phyloP scores from a whole-genome alignment of 441 rosid genomes.

The Adansonia grandidieri region DNA sequence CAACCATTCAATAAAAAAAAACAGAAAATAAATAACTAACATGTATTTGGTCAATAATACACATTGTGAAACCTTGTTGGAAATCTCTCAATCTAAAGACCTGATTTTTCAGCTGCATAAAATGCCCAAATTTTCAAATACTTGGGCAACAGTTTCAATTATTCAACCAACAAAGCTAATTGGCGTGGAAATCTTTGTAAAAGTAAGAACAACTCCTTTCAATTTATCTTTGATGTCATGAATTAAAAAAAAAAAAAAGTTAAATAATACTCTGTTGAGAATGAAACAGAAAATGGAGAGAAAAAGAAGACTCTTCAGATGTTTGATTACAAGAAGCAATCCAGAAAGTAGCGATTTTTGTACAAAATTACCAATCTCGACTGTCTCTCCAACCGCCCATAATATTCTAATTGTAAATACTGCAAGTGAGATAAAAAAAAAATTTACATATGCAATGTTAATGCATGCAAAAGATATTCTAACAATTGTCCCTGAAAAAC shows the following conservation, averaged over 20 bases:
- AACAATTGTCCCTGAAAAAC: conserved; percentile 92
- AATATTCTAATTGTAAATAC: conserved; percentile 18
- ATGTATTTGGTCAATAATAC: not conserved
- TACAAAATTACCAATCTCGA: conserved; percentile 83
- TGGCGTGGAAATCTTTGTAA: not conserved
- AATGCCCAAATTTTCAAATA: not conserved
- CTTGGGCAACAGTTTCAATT: not conserved
- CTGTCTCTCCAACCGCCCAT: conserved; percentile 77
- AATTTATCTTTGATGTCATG: conserved; percentile 57
- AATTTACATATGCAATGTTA: not conserved
- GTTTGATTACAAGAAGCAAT: conserved; percentile 67
- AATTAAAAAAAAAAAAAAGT: conserved; percentile 10
- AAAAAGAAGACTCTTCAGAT: not conserved
- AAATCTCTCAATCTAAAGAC: not conserved
- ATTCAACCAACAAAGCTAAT: conserved; percentile 10
- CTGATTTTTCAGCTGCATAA: not conserved
- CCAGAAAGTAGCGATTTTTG: conserved; percentile 94
- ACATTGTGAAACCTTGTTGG: not conserved
- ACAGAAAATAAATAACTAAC: not conserved
- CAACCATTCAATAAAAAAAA: not conserved
- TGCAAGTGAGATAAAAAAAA: not conserved
- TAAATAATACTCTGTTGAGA: no score
- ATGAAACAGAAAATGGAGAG: not conserved
- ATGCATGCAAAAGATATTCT: not conserved
- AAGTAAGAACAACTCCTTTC: conserved; percentile 85